Conservation (phyloP, 2,329 filamentous ascomycete species). For the Madurella mycetomatis region DNA sequence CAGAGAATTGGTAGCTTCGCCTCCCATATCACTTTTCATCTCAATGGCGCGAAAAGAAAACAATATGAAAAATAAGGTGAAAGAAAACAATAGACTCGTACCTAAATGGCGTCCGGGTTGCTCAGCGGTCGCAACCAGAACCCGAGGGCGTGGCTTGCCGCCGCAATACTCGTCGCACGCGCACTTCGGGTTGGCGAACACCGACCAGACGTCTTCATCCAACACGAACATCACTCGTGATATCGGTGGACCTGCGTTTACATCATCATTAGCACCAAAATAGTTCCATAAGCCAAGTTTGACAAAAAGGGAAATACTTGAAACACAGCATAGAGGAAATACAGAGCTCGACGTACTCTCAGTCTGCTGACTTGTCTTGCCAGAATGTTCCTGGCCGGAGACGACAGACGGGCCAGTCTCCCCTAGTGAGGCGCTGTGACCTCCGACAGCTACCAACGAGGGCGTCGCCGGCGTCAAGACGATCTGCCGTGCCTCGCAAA, state of each 20-base stretch:
- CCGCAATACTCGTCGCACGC: background rate
- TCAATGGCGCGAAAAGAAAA: background rate
- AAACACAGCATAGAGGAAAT: too few relatives aligned
- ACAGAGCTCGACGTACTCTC: too few relatives aligned
- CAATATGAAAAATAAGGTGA: too few relatives aligned
- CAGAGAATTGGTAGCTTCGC: background rate
- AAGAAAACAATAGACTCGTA: background rate
- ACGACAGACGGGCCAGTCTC: background rate
- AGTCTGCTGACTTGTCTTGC: too few relatives aligned
- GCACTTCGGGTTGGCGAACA: slow-evolving; percentile 1
- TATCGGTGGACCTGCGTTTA: background rate
- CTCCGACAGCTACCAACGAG: slow-evolving; percentile 3
- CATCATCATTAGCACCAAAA: background rate
- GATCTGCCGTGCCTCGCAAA: slow-evolving; percentile 6
- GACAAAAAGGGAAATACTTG: background rate
- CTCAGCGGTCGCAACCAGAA: background rate
- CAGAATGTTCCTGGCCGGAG: too few relatives aligned
- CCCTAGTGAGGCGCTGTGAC: background rate
- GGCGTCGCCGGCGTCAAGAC: background rate
- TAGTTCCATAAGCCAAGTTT: background rate
- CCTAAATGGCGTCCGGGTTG: background rate
- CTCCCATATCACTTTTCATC: background rate
- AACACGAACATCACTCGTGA: background rate
- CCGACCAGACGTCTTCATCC: background rate
- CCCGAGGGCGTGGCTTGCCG: background rate